Evolutionary conservation across 140 eudicot genomes (phyloP), one percentile per base, ranked within the genome.

Genomic region (Cichorium intybus): DNA sequence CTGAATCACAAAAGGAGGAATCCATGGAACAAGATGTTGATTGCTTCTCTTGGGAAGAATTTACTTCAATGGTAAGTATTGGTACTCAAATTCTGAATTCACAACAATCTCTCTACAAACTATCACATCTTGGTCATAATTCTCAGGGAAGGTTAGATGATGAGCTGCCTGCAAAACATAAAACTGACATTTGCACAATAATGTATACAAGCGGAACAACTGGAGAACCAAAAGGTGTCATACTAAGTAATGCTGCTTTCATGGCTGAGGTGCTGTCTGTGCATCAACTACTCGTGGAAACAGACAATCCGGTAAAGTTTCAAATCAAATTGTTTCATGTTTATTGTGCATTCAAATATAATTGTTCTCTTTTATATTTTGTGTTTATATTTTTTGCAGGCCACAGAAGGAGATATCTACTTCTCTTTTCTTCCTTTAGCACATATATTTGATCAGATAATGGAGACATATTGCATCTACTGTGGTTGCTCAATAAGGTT

Each of bases 1-100:
- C 95, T 35, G 75, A 78, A 55, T 51, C 41, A 26, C 89, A 77
- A 59, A 83, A 77, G 81, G 77, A 78, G 51, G 87, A 87, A 70
- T 87, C 87, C 39, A 79, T 69, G 70, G 87, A 77, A 66, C 80
- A 67, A 14, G 95, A 86, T 6, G 89, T 88, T 18, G 75, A 79
- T 73, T 88, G 95, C 82, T 92, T 85, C 80, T 80, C 96, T 1
- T 92, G 96, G 98, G 84, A 88, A 55, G 96, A 92, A 70, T 92
- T 92, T 71, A 33, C 46, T 41, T 77, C 68, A 2, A 31, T 75
- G 87, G 98, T 85, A 73, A 65, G 46, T 64, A 33, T 60, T 29
- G 27, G 11, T 10, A 69, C 21, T 45, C 21, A 29, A 24, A 17
- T 9, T 24, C 15, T 33, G 8, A n/a, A 18, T 18, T 52, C 53